Evolutionary conservation across 1,284 basidiomycete genomes (phyloP), one percentile per base, ranked within the genome.

Genomic region (Ganoderma lucidum): DNA sequence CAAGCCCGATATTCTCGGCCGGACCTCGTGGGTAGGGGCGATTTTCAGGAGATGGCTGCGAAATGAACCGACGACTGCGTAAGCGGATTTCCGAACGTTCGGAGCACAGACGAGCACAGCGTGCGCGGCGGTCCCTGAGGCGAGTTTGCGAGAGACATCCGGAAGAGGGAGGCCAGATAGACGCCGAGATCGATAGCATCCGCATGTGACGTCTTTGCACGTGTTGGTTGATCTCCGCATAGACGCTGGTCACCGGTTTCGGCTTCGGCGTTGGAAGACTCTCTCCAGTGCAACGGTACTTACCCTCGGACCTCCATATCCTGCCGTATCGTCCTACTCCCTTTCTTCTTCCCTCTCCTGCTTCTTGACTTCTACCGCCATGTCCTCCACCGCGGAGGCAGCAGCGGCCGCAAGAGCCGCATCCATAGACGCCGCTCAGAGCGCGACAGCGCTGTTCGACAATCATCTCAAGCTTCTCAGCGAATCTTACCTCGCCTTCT

Each of bases 401-500:
- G 67, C 70, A 44, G 64, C 70, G 1, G 62, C 66, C n/a, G 66
- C 72, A 23, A 64, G 64, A 48, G 65, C 61, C n/a, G 65, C 66
- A 6, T 51, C 63, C 17, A 55, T 41, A 14, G 77, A 78, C 23
- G 67, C 70, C 28, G 73, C 76, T 37, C 72, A 74, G 74, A 91
- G 91, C 6, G 91, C 92, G 6, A 80, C 93, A 56, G 85, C 89
- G 0, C 81, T 90, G 64, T 95, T 94, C 76, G 93, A 95, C 66
- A 79, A 85, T 48, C 90, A 95, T 74, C 87, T 95, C 48, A 88
- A 83, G 71, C 84, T 89, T 70, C 79, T 95, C 62, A 84, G 87
- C 41, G 93, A 95, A 74, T 92, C 91, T 10, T 95, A 95, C 79
- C 86, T 96, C 72, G 83, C 77, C 71, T 96, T 96, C 84, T 96